Evolutionary conservation across 805 yeast genomes (phyloP).

Genomic region (Saccharomycopsis vini): DNA sequence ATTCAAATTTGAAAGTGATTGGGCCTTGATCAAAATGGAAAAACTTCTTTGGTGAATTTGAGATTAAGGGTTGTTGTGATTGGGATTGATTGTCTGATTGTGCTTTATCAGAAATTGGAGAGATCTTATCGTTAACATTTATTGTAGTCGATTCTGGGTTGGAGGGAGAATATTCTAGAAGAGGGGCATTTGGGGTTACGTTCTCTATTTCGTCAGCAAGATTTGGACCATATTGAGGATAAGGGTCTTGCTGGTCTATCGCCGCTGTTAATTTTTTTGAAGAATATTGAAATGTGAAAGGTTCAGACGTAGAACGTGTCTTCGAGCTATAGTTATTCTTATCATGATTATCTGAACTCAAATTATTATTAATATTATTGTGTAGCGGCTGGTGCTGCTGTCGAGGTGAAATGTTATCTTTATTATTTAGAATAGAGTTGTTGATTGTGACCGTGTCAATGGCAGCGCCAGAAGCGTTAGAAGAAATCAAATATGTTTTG

Average conservation of each 20-base stretch:
- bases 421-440: background rate
- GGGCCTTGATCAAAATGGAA: background rate
- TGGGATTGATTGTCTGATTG: background rate
- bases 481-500: background rate
- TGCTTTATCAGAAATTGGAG: background rate
- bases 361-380: background rate
- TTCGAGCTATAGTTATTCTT: background rate
- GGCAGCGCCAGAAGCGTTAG: background rate
- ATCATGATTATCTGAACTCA: background rate
- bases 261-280: background rate
- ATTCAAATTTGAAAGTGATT: too few species aligned
- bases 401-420: background rate
- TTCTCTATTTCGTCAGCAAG: too few species aligned
- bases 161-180: background rate
- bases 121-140: background rate
- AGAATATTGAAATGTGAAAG: background rate
- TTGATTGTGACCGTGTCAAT: background rate
- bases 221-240: too few species aligned
- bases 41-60: background rate
- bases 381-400: background rate
- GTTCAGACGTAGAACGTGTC: background rate
- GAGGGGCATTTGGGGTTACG: background rate
- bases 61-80: too few species aligned
- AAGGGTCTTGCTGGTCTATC: background rate
- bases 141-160: background rate